Percentiles rank a stretch among this genome's conserved stretches.
These are phyloP conservation scores for Eutypella sp. DNA, from an alignment of 2,329 filamentous ascomycete species.

Conservation along the genomic window DNA sequence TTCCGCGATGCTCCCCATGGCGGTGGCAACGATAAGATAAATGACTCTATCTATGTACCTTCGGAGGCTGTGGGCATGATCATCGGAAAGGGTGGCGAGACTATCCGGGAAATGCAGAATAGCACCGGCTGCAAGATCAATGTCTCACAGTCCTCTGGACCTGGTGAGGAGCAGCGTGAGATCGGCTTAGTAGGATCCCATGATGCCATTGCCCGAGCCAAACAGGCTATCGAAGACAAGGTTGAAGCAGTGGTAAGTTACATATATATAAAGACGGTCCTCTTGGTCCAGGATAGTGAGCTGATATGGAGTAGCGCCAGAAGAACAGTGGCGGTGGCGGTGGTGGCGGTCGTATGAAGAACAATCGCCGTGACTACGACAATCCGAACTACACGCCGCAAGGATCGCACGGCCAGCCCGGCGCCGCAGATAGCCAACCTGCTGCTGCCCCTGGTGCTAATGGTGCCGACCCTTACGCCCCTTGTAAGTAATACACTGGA, in stretches of 20 bases:
- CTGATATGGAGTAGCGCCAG: conserved; percentile 41
- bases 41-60: conserved; percentile 78
- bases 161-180: conserved; percentile 74
- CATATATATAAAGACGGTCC: background rate
- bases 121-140: conserved; percentile 91
- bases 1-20: conserved; percentile 27
- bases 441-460: conserved; percentile 42
- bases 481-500: conserved; percentile 62
- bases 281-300: background rate
- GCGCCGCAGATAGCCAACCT: conserved; percentile 32
- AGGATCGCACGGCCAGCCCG: conserved; percentile 36
- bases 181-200: conserved; percentile 78
- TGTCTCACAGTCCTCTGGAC: conserved; percentile 74
- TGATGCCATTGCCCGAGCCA: conserved; percentile 74
- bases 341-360: conserved; percentile 21
- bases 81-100: conserved; percentile 90
- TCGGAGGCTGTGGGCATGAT: conserved; percentile 95
- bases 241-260: conserved; percentile 77
- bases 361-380: conserved; percentile 48
- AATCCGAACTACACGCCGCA: conserved; percentile 49
- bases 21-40: conserved; percentile 60
- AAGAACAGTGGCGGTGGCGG: conserved; percentile 47
- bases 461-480: conserved; percentile 66
- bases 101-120: conserved; percentile 90
- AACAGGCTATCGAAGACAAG: conserved; percentile 84